Base-by-base conservation (phyloP, 768 basidiomycete genomes). In the Crepidotus variabilis region DNA sequence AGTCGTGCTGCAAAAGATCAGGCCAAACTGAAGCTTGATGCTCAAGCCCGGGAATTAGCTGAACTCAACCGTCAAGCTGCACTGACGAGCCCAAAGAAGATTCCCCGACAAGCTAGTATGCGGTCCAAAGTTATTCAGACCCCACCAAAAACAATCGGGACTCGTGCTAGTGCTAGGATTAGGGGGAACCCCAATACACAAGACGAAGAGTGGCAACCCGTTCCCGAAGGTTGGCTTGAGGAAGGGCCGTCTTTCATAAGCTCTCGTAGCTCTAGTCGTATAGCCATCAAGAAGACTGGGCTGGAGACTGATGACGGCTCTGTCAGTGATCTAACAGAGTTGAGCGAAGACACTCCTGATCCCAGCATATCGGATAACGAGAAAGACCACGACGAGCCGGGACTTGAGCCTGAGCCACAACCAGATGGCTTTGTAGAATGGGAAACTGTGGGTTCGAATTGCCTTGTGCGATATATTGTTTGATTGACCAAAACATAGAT, bases 371-470 rank as follows among this genome's bases (percentile, higher is more conserved):
- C 57, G 22, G 52, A 59, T 54, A 50, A 60, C 21, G 49, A 48
- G 47, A 58, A 65, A 45, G 47, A 61, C 20, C 54, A 57, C 18
- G 55, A 48, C 39, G 43, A 51, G 0, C 50, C 52, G 6, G 57
- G 54, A 28, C 52, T 48, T 10, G 65, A 65, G 20, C 62, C 57
- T 14, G 69, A 65, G 43, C 57, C 52, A 32, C 50, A 71, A 20
- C 79, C 78, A 4, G 74, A 75, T 1, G 80, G 79, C 49, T 90
- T 90, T 63, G 69, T 92, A 39, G 94, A 96, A 70, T 98, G 95
- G 94, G 92, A 96, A 75, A 89, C 90, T 63, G 94, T 93, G 57
- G 64, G 84, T 8, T 28, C 28, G 75, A 46, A 28, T 33, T 51
- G 39, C 51, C 52, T 20, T 32, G 10, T n/a, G 20, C 23, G 6